Conservation (phyloP, 2,329 filamentous ascomycete genomes). For the Ascomycota sp. region DNA sequence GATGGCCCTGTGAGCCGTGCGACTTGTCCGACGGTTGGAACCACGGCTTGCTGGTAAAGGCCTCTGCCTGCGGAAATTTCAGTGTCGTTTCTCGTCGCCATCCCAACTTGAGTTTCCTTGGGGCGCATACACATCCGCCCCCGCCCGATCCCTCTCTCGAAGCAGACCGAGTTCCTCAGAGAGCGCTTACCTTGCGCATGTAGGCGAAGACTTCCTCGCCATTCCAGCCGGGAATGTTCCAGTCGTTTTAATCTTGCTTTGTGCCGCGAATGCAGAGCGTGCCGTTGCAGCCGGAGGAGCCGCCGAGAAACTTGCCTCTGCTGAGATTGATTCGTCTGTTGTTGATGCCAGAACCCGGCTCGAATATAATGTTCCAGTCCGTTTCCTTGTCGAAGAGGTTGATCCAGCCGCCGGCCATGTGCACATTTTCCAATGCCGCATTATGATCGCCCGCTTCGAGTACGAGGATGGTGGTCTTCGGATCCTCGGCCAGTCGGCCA, state of each 20-base stretch:
- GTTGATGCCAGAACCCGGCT: slow-evolving; percentile 17
- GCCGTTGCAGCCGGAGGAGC: slow-evolving; percentile 27
- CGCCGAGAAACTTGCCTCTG: slow-evolving; percentile 27
- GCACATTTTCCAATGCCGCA: slow-evolving; percentile 23
- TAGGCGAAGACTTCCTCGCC: slow-evolving; percentile 35
- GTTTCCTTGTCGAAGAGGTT: slow-evolving; percentile 20
- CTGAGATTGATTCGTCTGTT: slow-evolving; percentile 24
- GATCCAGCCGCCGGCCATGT: slow-evolving; percentile 27
- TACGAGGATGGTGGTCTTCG: slow-evolving; percentile 10
- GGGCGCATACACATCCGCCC: no score
- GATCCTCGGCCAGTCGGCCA: slow-evolving; percentile 15
- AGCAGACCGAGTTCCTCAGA: no score
- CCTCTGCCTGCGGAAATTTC: slow-evolving; percentile 21
- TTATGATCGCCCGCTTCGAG: slow-evolving; percentile 18
- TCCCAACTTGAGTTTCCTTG: no score
- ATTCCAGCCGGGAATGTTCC: slow-evolving; percentile 32
- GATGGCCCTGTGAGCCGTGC: slow-evolving; percentile 29
- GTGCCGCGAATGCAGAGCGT: slow-evolving; percentile 26
- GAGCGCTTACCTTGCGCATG: slow-evolving; percentile 31
- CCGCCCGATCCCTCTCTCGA: no score
- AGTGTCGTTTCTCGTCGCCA: no score
- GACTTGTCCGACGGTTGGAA: slow-evolving; percentile 24
- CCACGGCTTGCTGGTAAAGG: slow-evolving; percentile 36
- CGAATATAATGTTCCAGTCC: slow-evolving; percentile 28
- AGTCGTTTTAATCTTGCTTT: slow-evolving; percentile 31